Evolutionary conservation across 345 rosid species (phyloP).

Genomic region (Reutealis trisperma): DNA sequence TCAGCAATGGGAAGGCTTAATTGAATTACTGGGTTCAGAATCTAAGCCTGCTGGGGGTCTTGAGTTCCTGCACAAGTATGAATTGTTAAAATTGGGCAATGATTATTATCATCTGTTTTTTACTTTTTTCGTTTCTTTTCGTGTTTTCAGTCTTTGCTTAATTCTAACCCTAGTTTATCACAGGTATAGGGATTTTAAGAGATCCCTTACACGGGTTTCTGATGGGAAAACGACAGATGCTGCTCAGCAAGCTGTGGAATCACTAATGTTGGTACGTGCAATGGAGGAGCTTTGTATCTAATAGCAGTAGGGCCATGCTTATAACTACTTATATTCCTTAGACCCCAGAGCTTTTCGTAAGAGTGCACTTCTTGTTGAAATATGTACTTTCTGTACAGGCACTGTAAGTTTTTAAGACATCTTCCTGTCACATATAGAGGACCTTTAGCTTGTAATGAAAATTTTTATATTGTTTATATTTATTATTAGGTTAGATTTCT

Average conservation of each 20-base stretch:
- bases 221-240: conserved; percentile 62
- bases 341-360: not conserved
- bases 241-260: conserved; percentile 68
- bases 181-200: conserved; percentile 97
- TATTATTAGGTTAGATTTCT: not conserved
- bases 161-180: conserved; percentile 13
- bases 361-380: not conserved
- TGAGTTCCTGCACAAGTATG: conserved; percentile 89
- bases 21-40: conserved; percentile 83
- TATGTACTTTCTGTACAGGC: not conserved
- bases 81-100: conserved; percentile 1
- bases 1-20: conserved; percentile 98
- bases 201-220: conserved; percentile 57
- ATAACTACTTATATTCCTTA: not conserved
- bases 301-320: conserved; percentile 7
- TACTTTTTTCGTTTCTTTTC: not conserved
- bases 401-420: not conserved
- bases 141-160: not conserved
- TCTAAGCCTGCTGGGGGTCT: conserved; percentile 81
- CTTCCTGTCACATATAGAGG: not conserved
- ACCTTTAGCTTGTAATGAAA: not conserved
- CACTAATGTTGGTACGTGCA: conserved; percentile 66
- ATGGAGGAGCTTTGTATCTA: not conserved
- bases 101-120: conserved; percentile 5
- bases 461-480: not conserved